Evolutionary conservation across 306 rosid genomes (phyloP).

Genomic region (Dalbergia cultrata): DNA sequence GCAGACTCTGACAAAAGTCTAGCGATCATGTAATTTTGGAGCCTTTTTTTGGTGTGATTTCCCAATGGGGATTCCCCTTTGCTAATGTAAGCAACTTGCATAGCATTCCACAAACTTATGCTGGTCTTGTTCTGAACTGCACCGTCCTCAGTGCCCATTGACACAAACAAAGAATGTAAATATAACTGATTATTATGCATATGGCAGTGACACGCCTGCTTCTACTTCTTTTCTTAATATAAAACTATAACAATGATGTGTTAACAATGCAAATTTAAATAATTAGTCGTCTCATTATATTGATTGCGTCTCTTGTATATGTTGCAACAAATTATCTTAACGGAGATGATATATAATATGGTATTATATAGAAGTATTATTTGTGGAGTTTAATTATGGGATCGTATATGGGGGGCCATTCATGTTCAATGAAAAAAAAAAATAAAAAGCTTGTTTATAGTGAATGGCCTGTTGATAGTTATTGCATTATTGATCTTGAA

Average conservation of each 20-base stretch:
- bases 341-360: neutral
- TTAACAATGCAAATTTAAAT: neutral
- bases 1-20: slow-evolving; percentile 50
- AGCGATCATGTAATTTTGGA: slow-evolving; percentile 59
- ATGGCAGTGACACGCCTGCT: neutral
- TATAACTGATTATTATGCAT: neutral
- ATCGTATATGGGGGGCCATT: neutral
- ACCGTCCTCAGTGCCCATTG: neutral
- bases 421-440: neutral
- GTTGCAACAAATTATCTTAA: no score
- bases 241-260: neutral
- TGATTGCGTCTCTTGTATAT: no score
- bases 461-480: neutral
- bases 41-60: slow-evolving; percentile 48
- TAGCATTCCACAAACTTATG: neutral
- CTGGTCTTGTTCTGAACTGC: neutral
- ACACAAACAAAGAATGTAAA: no score
- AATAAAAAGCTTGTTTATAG: neutral
- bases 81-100: neutral
- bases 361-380: no score
- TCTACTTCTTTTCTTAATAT: neutral
- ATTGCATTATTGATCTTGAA: neutral
- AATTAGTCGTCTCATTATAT: no score
- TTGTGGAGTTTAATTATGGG: neutral
- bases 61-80: slow-evolving; percentile 54